Evolutionary conservation across 1,284 basidiomycete genomes (phyloP), one percentile per base, ranked within the genome.

Genomic region (Earliella scabrosa): DNA sequence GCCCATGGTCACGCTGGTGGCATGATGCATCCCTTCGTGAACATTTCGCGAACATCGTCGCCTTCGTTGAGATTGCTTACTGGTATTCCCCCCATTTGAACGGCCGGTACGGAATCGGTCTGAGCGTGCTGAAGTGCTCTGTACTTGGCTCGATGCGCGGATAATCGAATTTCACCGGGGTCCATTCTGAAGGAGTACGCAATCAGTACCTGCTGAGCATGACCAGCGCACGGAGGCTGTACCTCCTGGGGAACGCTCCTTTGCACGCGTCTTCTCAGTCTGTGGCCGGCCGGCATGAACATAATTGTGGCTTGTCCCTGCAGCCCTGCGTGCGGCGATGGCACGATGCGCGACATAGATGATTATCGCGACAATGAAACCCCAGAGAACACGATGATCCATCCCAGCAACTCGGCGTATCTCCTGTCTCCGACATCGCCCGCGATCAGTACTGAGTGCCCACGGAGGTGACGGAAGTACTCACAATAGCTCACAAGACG

Each of bases 1-100:
- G 54, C 86, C 87, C 87, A 89, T 89, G 14, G 85, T 89, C 27
- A 89, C 79, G 63, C 87, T 88, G 43, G 8, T 31, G 7, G 29
- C 29, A 31, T 6, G 7, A 13, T 13, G 29, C 29, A 31, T 6
- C 6, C 7, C 29, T 13, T 7, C 13, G 29, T 31, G 7, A 31
- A 31, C n/a, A n/a, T n/a, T n/a, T n/a, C n/a, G n/a, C n/a, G n/a
- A n/a, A n/a, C n/a, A n/a, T n/a, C n/a, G n/a, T n/a, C n/a, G n/a
- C n/a, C n/a, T 18, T 50, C 18, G 27, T n/a, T 36, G 23, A 20
- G 23, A 40, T 24, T 41, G 77, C 83, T 66, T 51, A 87, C 85
- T 85, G 80, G 66, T 86, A 86, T 50, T 80, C 75, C 14, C 84
- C 84, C 79, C 79, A 82, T 57, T 79, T 75, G 67, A 87, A 88